Conservation (phyloP, 306 rosid species). For the Morella rubra region DNA sequence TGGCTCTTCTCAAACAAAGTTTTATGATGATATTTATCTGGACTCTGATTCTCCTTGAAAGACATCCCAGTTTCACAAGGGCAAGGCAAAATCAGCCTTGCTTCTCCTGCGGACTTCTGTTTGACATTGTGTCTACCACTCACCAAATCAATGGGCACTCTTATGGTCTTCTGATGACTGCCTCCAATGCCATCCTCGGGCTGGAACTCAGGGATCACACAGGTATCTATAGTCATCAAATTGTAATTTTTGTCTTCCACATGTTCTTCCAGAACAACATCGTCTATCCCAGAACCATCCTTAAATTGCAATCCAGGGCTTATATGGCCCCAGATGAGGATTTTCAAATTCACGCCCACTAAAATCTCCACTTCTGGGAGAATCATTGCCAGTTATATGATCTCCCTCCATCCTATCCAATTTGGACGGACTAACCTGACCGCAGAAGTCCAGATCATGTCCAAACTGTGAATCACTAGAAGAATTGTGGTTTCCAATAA, state of each 20-base stretch:
- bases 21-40: slow-evolving; percentile 1
- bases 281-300: background rate
- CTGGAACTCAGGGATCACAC: background rate
- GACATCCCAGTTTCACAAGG: slow-evolving; percentile 1
- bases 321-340: background rate
- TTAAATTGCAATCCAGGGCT: slow-evolving; percentile 17
- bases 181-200: slow-evolving; percentile 12
- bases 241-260: slow-evolving; percentile 13
- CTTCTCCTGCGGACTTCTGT: background rate
- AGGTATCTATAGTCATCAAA: slow-evolving; percentile 15
- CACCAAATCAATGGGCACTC: background rate
- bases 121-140: background rate
- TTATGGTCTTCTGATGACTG: slow-evolving; percentile 7
- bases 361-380: slow-evolving; percentile 5
- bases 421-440: slow-evolving; percentile 9
- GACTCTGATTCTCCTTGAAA: slow-evolving; percentile 1
- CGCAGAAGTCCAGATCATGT: slow-evolving; percentile 11
- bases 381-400: slow-evolving; percentile 10
- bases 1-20: slow-evolving; percentile 1
- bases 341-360: slow-evolving; percentile 8
- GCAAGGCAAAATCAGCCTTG: slow-evolving; percentile 3
- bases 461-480: slow-evolving; percentile 13
- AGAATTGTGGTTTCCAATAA: slow-evolving; percentile 14
- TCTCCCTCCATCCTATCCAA: slow-evolving; percentile 29
- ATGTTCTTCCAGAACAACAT: background rate